A percentile compares a stretch with the other conserved stretches of the same genome.
These are phyloP conservation scores for Mucor saturninus DNA, from an alignment of 371 early-diverging fungal species.

Conservation along the genomic window DNA sequence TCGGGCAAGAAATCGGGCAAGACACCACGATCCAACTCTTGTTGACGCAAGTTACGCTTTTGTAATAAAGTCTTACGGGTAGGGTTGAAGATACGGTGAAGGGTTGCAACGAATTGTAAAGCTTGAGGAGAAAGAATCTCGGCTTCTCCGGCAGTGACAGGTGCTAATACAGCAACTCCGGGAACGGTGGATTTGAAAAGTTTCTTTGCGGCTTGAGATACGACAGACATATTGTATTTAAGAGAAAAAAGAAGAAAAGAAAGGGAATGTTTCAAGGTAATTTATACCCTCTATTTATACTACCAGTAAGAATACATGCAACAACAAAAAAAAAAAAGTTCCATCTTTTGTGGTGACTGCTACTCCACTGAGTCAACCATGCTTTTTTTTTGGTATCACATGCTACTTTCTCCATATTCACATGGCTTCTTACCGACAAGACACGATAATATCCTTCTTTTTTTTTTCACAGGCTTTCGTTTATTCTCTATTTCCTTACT, in stretches of 20 bases:
- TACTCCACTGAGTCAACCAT: slow-evolving; percentile 15
- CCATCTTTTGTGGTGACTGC: slow-evolving; percentile 1
- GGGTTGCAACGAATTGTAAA: slow-evolving; percentile 80
- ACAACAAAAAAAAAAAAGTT: not conserved
- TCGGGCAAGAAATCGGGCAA: slow-evolving; percentile 93
- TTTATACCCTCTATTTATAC: slow-evolving; percentile 1
- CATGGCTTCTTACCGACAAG: slow-evolving; percentile 20
- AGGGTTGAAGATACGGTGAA: slow-evolving; percentile 88
- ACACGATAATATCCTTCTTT: slow-evolving; percentile 10
- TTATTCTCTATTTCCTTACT: not conserved
- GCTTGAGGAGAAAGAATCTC: slow-evolving; percentile 83
- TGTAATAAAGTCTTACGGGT: slow-evolving; percentile 84
- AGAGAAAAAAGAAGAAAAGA: slow-evolving; percentile 11
- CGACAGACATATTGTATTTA: slow-evolving; percentile 7
- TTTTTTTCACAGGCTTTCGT: not conserved
- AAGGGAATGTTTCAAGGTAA: not conserved
- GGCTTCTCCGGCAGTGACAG: slow-evolving; percentile 51
- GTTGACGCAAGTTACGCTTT: slow-evolving; percentile 77
- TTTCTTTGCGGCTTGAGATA: slow-evolving; percentile 13
- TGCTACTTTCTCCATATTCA: slow-evolving; percentile 27
- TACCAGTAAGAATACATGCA: not conserved
- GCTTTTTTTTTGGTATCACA: slow-evolving; percentile 24
- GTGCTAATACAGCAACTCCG: slow-evolving; percentile 41
- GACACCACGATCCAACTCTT: slow-evolving; percentile 77
- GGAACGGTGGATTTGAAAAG: slow-evolving; percentile 28